Percentiles rank a stretch among this genome's conserved stretches.
phyloP scores from a whole-genome alignment of 2,329 filamentous ascomycete species.

The Neofusicoccum laricinum region DNA sequence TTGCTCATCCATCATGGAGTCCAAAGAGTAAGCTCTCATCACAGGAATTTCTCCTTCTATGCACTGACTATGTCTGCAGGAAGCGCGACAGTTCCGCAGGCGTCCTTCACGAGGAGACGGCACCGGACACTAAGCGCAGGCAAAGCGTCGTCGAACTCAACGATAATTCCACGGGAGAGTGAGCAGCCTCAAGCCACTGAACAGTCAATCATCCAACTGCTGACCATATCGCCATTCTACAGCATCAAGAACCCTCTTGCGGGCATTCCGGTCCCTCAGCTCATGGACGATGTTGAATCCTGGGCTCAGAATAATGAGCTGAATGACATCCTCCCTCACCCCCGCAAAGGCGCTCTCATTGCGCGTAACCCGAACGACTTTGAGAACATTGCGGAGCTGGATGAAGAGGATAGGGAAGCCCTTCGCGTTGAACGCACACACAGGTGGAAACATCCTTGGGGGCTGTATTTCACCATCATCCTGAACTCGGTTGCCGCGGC shows the following conservation, averaged over 20 bases:
- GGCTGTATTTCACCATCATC: conserved; percentile 64
- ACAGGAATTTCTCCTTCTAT: background rate
- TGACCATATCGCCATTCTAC: background rate
- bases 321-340: conserved; percentile 54
- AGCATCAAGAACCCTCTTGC: conserved; percentile 58
- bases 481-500: conserved; percentile 69
- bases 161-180: background rate
- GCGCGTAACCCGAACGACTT: conserved; percentile 55
- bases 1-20: background rate
- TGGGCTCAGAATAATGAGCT: conserved; percentile 62
- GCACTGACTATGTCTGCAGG: background rate
- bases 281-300: conserved; percentile 55
- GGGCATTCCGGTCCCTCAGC: conserved; percentile 50
- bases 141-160: background rate
- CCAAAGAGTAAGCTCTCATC: background rate
- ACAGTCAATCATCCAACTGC: background rate
- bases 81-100: background rate
- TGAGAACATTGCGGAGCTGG: conserved; percentile 60
- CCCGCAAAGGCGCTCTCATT: conserved; percentile 69
- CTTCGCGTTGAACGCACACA: conserved; percentile 64
- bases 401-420: conserved; percentile 56
- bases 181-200: background rate
- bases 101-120: background rate
- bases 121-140: background rate
- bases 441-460: conserved; percentile 63